phyloP scores from a whole-genome alignment of 2,329 filamentous ascomycete genomes.

The Colletotrichum sublineola region DNA sequence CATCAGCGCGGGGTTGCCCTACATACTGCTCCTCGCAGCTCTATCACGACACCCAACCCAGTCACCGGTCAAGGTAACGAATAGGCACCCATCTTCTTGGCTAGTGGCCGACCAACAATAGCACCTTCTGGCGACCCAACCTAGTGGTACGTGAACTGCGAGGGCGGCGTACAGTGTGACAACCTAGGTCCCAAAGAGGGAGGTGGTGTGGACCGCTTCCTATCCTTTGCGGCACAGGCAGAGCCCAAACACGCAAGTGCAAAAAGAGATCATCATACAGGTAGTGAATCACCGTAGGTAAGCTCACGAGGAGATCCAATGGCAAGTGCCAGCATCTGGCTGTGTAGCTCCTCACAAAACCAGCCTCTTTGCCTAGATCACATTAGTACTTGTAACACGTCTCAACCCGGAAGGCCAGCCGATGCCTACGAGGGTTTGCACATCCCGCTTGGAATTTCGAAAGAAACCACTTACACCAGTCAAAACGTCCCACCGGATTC shows the following conservation, averaged over 20 bases:
- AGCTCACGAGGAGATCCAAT: conserved; percentile 17
- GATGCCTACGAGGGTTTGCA: not conserved
- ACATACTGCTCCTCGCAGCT: not conserved
- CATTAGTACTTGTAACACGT: conserved; percentile 19
- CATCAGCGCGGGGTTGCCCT: conserved; percentile 23
- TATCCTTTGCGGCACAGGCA: conserved; percentile 2
- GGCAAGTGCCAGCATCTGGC: conserved; percentile 14
- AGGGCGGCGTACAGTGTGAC: not conserved
- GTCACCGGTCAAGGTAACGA: conserved; percentile 24
- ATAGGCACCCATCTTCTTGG: conserved; percentile 19
- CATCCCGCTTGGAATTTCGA: not conserved
- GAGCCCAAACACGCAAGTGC: conserved; percentile 25
- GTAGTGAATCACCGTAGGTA: conserved; percentile 6
- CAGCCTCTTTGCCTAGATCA: not conserved
- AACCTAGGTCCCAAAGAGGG: not conserved
- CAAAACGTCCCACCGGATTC: not conserved
- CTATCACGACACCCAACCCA: conserved; percentile 8
- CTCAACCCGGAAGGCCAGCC: not conserved
- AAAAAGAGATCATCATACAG: not conserved
- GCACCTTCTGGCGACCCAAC: not conserved
- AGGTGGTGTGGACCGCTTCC: conserved; percentile 15
- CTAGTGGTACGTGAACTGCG: conserved; percentile 21
- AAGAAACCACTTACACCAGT: not conserved
- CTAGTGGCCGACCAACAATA: conserved; percentile 1
- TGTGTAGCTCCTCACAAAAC: conserved; percentile 21